Base-by-base conservation (phyloP, 371 early-diverging fungal species). In the Apophysomyces trapeziformis region DNA sequence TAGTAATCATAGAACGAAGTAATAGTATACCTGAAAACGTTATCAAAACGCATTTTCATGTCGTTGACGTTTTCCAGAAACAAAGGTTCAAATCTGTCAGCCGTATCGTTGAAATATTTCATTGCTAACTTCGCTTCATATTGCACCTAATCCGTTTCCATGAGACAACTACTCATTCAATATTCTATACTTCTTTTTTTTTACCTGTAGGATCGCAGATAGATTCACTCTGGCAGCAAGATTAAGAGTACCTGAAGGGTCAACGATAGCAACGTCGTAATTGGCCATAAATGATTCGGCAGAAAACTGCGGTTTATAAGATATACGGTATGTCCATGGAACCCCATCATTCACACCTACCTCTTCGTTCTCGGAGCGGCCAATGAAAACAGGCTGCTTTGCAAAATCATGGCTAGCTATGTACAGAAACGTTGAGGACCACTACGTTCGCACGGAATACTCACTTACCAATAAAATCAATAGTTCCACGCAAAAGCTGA, bases 231-330 rank as follows among this genome's bases (percentile, higher is more conserved):
- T 72, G 13, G 90, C 88, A 14, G 92, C 89, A 63, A 98, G 63
- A 74, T 98, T 98, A 59, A 95, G 73, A 5, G 78, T 78, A 45
- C 94, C 95, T 12, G 93, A 83, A 8, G 93, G 89, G 73, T 96
- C 98, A 0, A 95, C 92, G 60, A 96, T 84, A 1, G 90, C 92
- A 2, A 92, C 87, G 36, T 93, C 93, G 73, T 86, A 94, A 63
- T 86, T 76, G 9, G 68, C 59, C 4, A 66, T 60, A 68, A 94
- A 95, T 4, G 79, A 78, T 4, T 82, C 77, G 35, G 70, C 74
- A 1, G 89, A 81, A 61, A 92, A 94, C 79, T 86, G 76, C 11
- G 58, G 38, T 35, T 11, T 45, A 4, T 54, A 14, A 21, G n/a
- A 12, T 46, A 47, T 8, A 54, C 21, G 6, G 8, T 8, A 21